A percentile compares a stretch with the other conserved stretches of the same genome.
Evolutionary conservation across 2,329 filamentous ascomycete species (phyloP).

Genomic region (Fusarium verticillioides): DNA sequence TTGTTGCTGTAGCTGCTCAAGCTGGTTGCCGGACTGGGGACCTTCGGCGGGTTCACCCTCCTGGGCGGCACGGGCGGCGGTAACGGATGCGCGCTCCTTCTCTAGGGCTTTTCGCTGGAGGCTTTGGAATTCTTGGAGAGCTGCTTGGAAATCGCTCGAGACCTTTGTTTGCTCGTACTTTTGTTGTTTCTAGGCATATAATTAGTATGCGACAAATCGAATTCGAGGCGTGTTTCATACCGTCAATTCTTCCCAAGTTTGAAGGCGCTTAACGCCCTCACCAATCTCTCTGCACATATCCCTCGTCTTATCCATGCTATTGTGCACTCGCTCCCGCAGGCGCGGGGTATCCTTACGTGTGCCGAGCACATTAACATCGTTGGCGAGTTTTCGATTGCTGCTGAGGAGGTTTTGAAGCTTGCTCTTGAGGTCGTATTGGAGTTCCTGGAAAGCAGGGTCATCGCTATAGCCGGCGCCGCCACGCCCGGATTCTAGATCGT

Average conservation of each 20-base stretch:
- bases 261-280: constrained; percentile 92
- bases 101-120: constrained; percentile 92
- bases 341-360: constrained; percentile 92
- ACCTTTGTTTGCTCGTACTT: constrained; percentile 97
- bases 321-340: constrained; percentile 89
- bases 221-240: constrained; percentile 55
- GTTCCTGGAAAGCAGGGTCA: constrained; percentile 88
- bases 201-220: constrained; percentile 23
- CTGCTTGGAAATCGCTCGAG: constrained; percentile 89
- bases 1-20: constrained; percentile 71
- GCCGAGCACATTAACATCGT: constrained; percentile 86
- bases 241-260: constrained; percentile 85
- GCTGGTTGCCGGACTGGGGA: constrained; percentile 51
- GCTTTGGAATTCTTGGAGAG: constrained; percentile 88
- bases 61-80: constrained; percentile 82
- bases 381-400: constrained; percentile 85
- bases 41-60: constrained; percentile 64
- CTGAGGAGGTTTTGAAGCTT: constrained; percentile 90
- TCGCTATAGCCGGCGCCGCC: constrained; percentile 84
- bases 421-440: constrained; percentile 85
- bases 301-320: constrained; percentile 86
- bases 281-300: constrained; percentile 90
- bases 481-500: constrained; percentile 85
- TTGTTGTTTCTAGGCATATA: constrained; percentile 77
- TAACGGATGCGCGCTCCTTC: constrained; percentile 88